phyloP scores from a whole-genome alignment of 2,329 filamentous ascomycete species.

The Fusarium bulbicola region DNA sequence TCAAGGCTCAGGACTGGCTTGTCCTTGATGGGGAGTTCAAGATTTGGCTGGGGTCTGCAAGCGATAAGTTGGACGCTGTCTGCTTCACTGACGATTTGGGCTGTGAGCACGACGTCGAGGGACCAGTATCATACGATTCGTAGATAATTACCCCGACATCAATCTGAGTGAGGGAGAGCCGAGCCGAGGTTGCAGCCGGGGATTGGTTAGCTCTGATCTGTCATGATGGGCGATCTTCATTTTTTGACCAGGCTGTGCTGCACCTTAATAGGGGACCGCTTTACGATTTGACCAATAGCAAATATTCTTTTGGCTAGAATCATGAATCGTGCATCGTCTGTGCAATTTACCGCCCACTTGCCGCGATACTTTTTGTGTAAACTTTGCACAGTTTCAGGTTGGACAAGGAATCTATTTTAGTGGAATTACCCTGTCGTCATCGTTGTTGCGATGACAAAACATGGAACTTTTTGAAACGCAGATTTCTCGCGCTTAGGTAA shows the following conservation, averaged over 20 bases:
- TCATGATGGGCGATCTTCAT: constrained; percentile 11
- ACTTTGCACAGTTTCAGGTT: not conserved
- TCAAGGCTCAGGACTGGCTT: constrained; percentile 73
- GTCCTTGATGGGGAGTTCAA: constrained; percentile 52
- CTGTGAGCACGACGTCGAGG: constrained; percentile 37
- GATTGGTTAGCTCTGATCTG: not conserved
- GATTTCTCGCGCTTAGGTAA: not conserved
- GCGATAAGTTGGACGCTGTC: constrained; percentile 46
- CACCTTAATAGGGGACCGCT: not conserved
- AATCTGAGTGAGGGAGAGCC: not conserved
- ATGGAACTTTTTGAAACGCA: constrained; percentile 2
- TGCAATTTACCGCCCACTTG: not conserved
- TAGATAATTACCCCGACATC: not conserved
- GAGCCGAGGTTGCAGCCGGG: not conserved
- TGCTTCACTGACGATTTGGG: constrained; percentile 44
- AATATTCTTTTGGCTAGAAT: not conserved
- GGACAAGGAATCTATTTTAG: not conserved
- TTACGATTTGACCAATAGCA: not conserved
- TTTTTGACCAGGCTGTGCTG: not conserved
- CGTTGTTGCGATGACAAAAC: not conserved
- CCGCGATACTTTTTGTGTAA: not conserved
- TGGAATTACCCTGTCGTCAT: not conserved
- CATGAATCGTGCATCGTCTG: not conserved
- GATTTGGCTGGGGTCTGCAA: constrained; percentile 52
- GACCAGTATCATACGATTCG: constrained; percentile 28